Conservation (phyloP, 768 basidiomycete species). For the Serendipita vermifera region DNA sequence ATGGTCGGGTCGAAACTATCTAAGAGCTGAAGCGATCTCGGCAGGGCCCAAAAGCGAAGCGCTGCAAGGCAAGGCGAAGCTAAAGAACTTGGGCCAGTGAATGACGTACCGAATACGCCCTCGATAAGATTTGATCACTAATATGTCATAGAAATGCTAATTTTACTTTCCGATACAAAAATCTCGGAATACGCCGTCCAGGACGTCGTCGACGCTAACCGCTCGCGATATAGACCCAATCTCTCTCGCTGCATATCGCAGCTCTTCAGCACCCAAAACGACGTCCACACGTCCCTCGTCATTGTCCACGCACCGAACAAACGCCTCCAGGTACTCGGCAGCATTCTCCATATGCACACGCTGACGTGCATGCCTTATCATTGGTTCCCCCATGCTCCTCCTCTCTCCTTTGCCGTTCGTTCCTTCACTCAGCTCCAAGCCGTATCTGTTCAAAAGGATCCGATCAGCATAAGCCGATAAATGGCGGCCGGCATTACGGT, state of each 20-base stretch:
- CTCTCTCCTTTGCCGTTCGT: too few relatives aligned
- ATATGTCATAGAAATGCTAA: too few relatives aligned
- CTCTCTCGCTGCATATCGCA: slow-evolving; percentile 72
- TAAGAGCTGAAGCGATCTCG: too few relatives aligned
- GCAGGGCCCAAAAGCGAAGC: too few relatives aligned
- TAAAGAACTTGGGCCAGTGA: too few relatives aligned
- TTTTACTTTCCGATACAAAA: slow-evolving; percentile 73
- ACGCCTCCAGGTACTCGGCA: slow-evolving; percentile 46
- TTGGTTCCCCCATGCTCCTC: too few relatives aligned
- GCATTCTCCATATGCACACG: slow-evolving; percentile 61
- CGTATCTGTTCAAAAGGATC: too few relatives aligned
- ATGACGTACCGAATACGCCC: too few relatives aligned
- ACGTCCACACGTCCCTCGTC: slow-evolving; percentile 39
- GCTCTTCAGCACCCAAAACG: slow-evolving; percentile 73
- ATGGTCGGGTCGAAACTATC: too few relatives aligned
- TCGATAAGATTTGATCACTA: too few relatives aligned
- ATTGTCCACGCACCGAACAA: slow-evolving; percentile 26
- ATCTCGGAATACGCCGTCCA: slow-evolving; percentile 70
- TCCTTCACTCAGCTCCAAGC: too few relatives aligned
- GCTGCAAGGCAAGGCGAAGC: too few relatives aligned
- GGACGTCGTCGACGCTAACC: slow-evolving; percentile 69
- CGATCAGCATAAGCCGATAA: background rate
- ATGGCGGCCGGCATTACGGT: background rate
- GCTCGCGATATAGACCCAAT: slow-evolving; percentile 75
- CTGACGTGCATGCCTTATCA: slow-evolving; percentile 73